A percentile compares a stretch with the other conserved stretches of the same genome.
Evolutionary conservation across 257 asterid genomes (phyloP).

Genomic region (Nyctanthes arbortristis): DNA sequence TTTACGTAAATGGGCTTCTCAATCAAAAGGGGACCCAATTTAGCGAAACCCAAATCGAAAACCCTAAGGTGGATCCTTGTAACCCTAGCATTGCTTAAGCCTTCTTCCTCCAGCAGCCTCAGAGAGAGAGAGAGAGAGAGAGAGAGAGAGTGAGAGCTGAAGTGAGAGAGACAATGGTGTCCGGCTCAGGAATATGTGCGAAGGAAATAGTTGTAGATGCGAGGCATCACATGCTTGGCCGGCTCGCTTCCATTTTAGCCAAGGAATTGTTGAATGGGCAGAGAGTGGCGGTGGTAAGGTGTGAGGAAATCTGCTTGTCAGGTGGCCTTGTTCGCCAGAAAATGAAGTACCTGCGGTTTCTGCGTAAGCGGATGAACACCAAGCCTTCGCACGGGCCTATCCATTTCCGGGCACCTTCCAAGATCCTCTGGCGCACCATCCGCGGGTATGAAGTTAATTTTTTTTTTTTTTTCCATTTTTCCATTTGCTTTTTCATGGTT

Average conservation of each 20-base stretch:
- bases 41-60: too few relatives aligned
- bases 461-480: not conserved
- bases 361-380: slow-evolving; percentile 54
- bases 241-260: slow-evolving; percentile 41
- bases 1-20: too few relatives aligned
- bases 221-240: slow-evolving; percentile 56
- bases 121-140: not conserved
- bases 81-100: too few relatives aligned
- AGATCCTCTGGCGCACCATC: slow-evolving; percentile 55
- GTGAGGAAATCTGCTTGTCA: slow-evolving; percentile 53
- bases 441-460: slow-evolving; percentile 40
- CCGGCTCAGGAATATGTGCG: slow-evolving; percentile 53
- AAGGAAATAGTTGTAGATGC: slow-evolving; percentile 49
- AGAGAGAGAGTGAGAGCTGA: slow-evolving; percentile 19
- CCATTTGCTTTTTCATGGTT: too few relatives aligned
- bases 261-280: slow-evolving; percentile 55
- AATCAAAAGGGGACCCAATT: too few relatives aligned
- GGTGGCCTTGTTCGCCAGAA: slow-evolving; percentile 62
- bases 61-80: too few relatives aligned
- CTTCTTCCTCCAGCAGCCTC: not conserved
- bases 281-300: slow-evolving; percentile 41
- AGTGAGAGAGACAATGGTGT: slow-evolving; percentile 34
- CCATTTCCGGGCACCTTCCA: slow-evolving; percentile 55
- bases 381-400: slow-evolving; percentile 58
- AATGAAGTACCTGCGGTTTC: slow-evolving; percentile 48